Evolutionary conservation across 2,329 filamentous ascomycete genomes (phyloP), one percentile per base, ranked within the genome.

Genomic region (Aureobasidium sp.): DNA sequence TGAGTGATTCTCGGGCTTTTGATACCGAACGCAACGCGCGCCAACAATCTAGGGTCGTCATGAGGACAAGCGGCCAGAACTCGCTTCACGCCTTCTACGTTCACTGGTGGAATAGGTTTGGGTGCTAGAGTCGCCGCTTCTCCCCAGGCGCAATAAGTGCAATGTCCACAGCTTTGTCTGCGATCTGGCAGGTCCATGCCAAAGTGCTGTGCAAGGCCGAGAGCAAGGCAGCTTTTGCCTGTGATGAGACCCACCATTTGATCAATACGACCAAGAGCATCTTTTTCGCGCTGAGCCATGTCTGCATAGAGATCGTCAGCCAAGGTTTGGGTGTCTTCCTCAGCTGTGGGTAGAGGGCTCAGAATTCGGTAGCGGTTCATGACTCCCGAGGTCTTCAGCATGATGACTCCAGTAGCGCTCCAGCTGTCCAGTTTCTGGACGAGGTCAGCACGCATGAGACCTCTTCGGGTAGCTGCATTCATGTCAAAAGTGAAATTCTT

Each of bases 11-110:
- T 72, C 0, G 84, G 85, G 66, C 82, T 87, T 48, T 75, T 76
- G 68, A 87, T 86, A 0, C 85, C 85, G 68, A 86, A 87, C 0
- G 84, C 84, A 4, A 87, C 72, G 24, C 81, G 77, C 0, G 85
- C 82, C 32, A 87, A 72, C 65, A 85, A 82, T 13, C 84, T 72
- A 2, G 84, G 76, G 68, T 87, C 84, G 51, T 87, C 81, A 2
- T 82, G 75, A 0, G 79, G 77, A 0, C 71, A 66, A 13, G 80
- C 78, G 0, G 70, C 74, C 0, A 70, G 64, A 1, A 87, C 71
- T 1, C 67, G 69, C 7, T 70, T 62, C 51, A 86, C 79, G 0
- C 73, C 73, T 0, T 63, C 63, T 0, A 66, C 61, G 61, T 84
- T 72, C 17, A 75, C 73, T 0, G 71, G 72, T 9, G 75, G 72